Base-by-base conservation (phyloP, 2,329 filamentous ascomycete genomes). In the Fusarium sp. region DNA sequence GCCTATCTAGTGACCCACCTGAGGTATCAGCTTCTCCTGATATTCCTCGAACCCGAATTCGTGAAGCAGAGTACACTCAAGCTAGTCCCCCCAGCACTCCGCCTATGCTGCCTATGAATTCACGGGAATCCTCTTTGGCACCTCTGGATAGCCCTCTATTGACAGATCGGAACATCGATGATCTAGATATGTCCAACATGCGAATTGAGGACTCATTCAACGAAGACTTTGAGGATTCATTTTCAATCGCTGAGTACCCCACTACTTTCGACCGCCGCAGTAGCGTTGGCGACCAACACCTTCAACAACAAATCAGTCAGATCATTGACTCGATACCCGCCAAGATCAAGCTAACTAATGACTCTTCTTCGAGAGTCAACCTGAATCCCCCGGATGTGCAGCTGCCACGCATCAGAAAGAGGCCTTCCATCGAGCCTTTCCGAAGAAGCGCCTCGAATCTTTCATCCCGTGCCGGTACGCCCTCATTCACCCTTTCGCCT, bases 281-380 rank as follows among this genome's bases (percentile, higher is more conserved):
- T 9, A 82, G 82, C 61, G 82, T 81, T 58, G 83, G 86, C 1
- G 90, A 92, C 70, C 91, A 94, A 72, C 89, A 93, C 62, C 86
- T 97, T 19, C 93, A 94, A 73, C 89, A 91, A 70, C 94, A 95
- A 78, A 95, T 97, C 54, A 92, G 89, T 77, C 89, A 92, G 57
- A 93, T 97, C 63, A 87, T 97, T 42, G 90, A 90, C 64, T 92
- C 88, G 25, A 93, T 97, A 69, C 94, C 94, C 4, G 91, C 92
- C 37, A 91, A 91, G 69, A 97, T 98, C 76, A 91, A 90, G 57
- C 86, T 98, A 45, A 90, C 90, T 3, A 86, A 87, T 5, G 87
- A 88, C 55, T 83, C 86, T 4, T 77, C 84, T 35, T 58, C 31
- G 25, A 70, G 81, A 12, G 82, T 88, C 69, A 87, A 88, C 52